These are phyloP conservation scores for Phyllosticta citrichinensis DNA, from an alignment of 2,329 filamentous ascomycete genomes.

Conservation along the genomic window DNA sequence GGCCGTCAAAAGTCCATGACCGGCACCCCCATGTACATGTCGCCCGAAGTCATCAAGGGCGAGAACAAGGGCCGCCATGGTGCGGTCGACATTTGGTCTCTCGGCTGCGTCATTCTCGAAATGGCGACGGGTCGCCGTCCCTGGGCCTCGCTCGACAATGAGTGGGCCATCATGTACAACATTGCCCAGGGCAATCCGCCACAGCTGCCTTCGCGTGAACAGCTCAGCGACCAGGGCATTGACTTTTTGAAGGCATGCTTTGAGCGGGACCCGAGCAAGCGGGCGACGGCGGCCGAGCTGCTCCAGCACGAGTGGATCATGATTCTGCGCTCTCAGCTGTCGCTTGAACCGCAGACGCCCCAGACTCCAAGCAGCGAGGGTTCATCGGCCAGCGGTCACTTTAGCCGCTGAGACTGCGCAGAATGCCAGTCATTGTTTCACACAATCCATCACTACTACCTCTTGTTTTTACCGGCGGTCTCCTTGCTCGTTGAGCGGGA, in stretches of 20 bases:
- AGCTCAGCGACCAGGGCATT: slow-evolving; percentile 73
- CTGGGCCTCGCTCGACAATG: slow-evolving; percentile 94
- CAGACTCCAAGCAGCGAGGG: slow-evolving; percentile 26
- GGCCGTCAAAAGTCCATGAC: slow-evolving; percentile 77
- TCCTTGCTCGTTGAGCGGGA: background rate
- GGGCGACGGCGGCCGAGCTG: slow-evolving; percentile 76
- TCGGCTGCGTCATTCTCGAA: slow-evolving; percentile 92
- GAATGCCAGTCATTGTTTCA: background rate
- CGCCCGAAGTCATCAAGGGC: slow-evolving; percentile 93
- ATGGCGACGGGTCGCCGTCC: slow-evolving; percentile 93
- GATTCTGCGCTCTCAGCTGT: slow-evolving; percentile 35
- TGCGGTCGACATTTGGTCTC: slow-evolving; percentile 88
- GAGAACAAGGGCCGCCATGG: slow-evolving; percentile 65
- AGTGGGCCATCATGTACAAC: slow-evolving; percentile 99
- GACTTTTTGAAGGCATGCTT: slow-evolving; percentile 88
- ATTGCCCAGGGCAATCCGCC: slow-evolving; percentile 95
- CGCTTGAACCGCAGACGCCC: slow-evolving; percentile 37
- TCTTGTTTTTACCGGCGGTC: background rate
- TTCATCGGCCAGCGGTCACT: background rate
- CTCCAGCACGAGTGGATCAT: slow-evolving; percentile 87
- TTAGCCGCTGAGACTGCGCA: background rate
- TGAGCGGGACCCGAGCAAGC: slow-evolving; percentile 65
- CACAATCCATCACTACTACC: background rate
- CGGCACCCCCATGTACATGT: slow-evolving; percentile 99
- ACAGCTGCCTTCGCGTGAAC: slow-evolving; percentile 68